Percentiles rank a stretch among this genome's conserved stretches.
Conservation (phyloP, 345 rosid species). For the Aegle marmelos region DNA sequence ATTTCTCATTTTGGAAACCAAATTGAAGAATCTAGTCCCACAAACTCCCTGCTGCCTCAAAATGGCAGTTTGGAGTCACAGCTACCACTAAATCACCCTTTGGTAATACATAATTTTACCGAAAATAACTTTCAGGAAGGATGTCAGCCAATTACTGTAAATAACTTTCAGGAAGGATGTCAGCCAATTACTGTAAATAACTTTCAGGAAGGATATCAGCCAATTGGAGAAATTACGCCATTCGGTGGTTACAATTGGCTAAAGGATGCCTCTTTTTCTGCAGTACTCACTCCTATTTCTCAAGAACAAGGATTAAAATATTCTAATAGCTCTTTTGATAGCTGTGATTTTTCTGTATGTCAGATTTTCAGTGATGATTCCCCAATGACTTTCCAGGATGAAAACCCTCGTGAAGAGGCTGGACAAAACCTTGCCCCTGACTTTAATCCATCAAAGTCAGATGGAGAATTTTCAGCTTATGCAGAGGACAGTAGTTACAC, state of each 20-base stretch:
- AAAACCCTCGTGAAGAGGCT: not conserved
- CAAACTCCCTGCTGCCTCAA: not conserved
- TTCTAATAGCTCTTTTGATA: no score
- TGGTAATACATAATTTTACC: not conserved
- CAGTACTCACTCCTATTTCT: not conserved
- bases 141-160: no score
- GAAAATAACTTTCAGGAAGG: not conserved
- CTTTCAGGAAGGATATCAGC: no score
- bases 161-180: no score
- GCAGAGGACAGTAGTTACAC: no score
- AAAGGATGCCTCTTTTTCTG: not conserved
- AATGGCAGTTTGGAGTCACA: not conserved
- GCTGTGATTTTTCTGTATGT: no score
- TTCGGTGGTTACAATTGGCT: no score
- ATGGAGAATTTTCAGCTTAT: no score
- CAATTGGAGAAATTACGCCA: not conserved
- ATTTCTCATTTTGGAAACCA: not conserved
- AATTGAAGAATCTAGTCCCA: no score
- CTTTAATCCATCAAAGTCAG: no score
- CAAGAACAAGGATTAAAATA: not conserved
- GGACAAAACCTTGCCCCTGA: no score
- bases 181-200: no score
- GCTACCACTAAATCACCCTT: not conserved
- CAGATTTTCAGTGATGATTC: not conserved
- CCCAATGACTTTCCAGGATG: not conserved